Evolutionary conservation across 169 alveolate genomes (phyloP).

Genomic region (Plasmodium knowlesi): DNA sequence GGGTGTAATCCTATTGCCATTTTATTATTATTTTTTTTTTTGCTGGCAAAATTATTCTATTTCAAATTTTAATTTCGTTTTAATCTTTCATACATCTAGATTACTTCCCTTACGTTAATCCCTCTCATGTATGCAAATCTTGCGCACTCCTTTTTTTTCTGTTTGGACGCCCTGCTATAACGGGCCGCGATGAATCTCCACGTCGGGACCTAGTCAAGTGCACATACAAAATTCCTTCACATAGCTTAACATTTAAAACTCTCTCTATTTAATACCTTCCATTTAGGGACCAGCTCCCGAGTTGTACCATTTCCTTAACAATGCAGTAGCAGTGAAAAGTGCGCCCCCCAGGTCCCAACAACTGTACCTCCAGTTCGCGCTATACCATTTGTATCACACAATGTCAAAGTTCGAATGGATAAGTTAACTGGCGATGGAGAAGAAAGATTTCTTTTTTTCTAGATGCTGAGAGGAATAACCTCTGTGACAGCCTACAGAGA

Average conservation of each 20-base stretch:
- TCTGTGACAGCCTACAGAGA: not conserved
- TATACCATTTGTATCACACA: not conserved
- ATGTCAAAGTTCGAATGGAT: not conserved
- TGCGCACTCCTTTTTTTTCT: not conserved
- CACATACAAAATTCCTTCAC: not conserved
- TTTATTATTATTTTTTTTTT: not conserved
- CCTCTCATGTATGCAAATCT: not conserved
- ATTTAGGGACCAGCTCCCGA: not conserved
- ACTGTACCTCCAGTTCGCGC: not conserved
- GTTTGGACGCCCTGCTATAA: not conserved
- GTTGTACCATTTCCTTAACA: not conserved
- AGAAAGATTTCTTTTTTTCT: not conserved
- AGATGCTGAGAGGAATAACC: not conserved
- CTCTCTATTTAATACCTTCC: not conserved
- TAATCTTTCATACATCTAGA: not conserved
- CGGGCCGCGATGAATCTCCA: not conserved
- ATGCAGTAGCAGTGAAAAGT: not conserved
- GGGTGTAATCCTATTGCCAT: not conserved
- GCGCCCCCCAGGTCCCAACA: not conserved
- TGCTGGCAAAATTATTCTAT: not conserved
- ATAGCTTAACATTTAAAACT: not conserved
- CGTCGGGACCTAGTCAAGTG: not conserved
- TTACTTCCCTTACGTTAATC: not conserved
- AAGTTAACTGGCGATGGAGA: not conserved
- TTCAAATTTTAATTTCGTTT: not conserved